Evolutionary conservation across 2,329 filamentous ascomycete genomes (phyloP), one percentile per base, ranked within the genome.

Genomic region (Diaporthe ilicicola): DNA sequence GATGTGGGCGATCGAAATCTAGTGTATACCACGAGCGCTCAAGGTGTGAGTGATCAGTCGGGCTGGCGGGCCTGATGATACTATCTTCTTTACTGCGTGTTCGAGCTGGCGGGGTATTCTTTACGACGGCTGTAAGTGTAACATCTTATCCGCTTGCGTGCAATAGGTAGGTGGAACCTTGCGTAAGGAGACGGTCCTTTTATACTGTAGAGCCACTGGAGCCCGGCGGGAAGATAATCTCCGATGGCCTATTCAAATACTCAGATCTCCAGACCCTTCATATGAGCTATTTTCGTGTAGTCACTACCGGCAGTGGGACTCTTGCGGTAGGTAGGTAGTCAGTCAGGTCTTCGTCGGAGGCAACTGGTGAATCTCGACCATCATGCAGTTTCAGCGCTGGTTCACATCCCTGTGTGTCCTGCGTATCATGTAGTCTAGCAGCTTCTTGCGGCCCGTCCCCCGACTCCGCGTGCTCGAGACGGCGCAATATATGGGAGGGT

Each of bases 121-220:
- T 61, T 22, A 24, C 44, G 29, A 27, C 32, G 19, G 9, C 29
- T 64, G 29, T 48, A 50, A 37, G 59, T 64, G 59, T 37, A 50
- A 50, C 59, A 64, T 64, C 29, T 50, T 50, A 59, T 29, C 44
- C 59, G 59, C 59, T 64, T 64, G 59, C 44, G 29, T 64, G 59
- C 59, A 29, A 22, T 37, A 37, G 44, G n/a, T 24, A 27, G 50
- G 59, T 64, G 59, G 59, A 13, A 24, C 34, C 59, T 64, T 64
- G n/a, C 44, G 29, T 12, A 12, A 29, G 27, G 29, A 64, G 29
- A 27, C 22, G 19, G 44, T 64, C 59, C 59, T 42, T 64, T 37
- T 44, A 64, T 64, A 37, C 15, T 24, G 13, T 50, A 50, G n/a
- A 12, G 50, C 32, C 12, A 50, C n/a, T 50, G 59, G 59, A 37